phyloP scores from a whole-genome alignment of 1,139 yeast genomes.

The Taiozyma sp. region DNA sequence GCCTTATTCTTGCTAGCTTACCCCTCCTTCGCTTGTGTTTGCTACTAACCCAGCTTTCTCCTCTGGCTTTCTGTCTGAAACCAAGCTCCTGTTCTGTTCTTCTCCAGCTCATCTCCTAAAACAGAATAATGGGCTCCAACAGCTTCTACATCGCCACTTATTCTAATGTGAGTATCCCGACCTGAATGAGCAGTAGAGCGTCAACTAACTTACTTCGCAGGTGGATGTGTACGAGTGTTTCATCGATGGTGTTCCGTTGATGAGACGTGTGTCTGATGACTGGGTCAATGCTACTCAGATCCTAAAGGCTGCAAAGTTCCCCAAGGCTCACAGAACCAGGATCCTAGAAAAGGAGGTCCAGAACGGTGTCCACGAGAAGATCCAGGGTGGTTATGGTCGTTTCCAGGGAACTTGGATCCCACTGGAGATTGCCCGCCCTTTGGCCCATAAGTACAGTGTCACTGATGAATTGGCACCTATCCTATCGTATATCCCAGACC shows the following conservation, averaged over 20 bases:
- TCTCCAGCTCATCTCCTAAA: not conserved
- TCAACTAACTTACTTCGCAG: conserved; percentile 4
- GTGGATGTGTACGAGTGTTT: conserved; percentile 58
- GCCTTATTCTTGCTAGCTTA: not conserved
- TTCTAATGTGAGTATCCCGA: conserved; percentile 20
- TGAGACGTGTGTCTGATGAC: conserved; percentile 78
- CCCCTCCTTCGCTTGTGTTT: not conserved
- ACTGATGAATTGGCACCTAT: conserved; percentile 54
- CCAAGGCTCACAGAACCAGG: conserved; percentile 89
- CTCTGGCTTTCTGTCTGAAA: not conserved
- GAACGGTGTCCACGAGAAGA: conserved; percentile 81
- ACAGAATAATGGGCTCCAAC: not conserved
- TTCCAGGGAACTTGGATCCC: conserved; percentile 98
- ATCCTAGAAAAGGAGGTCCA: conserved; percentile 90
- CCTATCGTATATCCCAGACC: conserved; percentile 42
- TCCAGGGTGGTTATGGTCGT: conserved; percentile 96
- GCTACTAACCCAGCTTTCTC: not conserved
- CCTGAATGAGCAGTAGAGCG: not conserved
- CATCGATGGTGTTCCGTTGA: conserved; percentile 49
- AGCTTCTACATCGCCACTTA: conserved; percentile 21
- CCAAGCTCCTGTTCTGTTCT: not conserved
- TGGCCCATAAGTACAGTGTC: conserved; percentile 51
- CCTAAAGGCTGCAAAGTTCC: conserved; percentile 88
- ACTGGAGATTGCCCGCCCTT: conserved; percentile 43
- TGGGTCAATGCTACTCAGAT: conserved; percentile 97